A percentile compares a stretch with the other conserved stretches of the same genome.
Conservation (phyloP, 805 yeast species). For the Barnettozyma siamensis region DNA sequence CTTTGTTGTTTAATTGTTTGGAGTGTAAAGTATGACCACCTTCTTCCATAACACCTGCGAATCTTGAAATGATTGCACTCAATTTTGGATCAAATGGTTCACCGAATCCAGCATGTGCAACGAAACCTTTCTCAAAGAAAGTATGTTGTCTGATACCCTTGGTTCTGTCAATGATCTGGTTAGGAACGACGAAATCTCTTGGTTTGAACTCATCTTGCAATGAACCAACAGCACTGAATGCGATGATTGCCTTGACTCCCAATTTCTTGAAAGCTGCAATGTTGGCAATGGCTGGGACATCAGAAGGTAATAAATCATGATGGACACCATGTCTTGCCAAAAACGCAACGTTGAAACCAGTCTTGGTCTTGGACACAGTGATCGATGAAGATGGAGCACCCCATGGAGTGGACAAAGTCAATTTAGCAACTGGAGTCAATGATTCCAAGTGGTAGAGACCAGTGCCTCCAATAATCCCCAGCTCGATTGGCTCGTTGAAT, state of each 20-base stretch:
- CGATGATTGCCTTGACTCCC: constrained; percentile 83
- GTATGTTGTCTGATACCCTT: constrained; percentile 90
- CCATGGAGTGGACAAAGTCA: constrained; percentile 91
- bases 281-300: constrained; percentile 90
- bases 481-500: constrained; percentile 59
- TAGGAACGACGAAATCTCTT: constrained; percentile 94
- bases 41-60: constrained; percentile 47
- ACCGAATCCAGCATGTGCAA: constrained; percentile 96
- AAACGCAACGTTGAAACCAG: constrained; percentile 86
- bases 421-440: constrained; percentile 76
- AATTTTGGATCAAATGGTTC: constrained; percentile 87
- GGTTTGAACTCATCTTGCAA: constrained; percentile 85
- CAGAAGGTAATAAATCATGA: constrained; percentile 86
- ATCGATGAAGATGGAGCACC: constrained; percentile 93
- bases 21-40: constrained; percentile 55
- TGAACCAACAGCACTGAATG: constrained; percentile 96
- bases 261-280: constrained; percentile 89
- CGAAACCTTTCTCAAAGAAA: constrained; percentile 81
- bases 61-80: constrained; percentile 57
- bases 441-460: constrained; percentile 89
- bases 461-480: constrained; percentile 96
- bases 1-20: constrained; percentile 59
- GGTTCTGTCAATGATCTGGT: constrained; percentile 94
- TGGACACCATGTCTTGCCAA: constrained; percentile 90
- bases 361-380: constrained; percentile 72